Evolutionary conservation across 108 stramenopile genomes (phyloP).

Genomic region (Cyclotella kingstonii): DNA sequence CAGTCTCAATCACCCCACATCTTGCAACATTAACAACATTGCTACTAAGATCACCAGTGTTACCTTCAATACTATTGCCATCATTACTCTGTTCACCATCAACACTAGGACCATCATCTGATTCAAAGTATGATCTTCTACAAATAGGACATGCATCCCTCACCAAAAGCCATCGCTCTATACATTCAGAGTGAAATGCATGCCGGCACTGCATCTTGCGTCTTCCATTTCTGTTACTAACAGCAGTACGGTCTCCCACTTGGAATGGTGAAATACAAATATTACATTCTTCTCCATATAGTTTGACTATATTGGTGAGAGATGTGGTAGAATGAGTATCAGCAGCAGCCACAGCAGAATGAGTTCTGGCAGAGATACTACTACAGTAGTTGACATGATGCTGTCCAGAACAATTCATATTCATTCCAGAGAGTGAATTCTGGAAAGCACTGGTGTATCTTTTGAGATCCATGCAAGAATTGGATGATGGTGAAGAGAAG

Average conservation of each 20-base stretch:
- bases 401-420: neutral
- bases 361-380: neutral
- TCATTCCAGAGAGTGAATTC: neutral
- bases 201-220: slow-evolving; percentile 38
- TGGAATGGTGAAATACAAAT: slow-evolving; percentile 38
- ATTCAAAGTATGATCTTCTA: slow-evolving; percentile 26
- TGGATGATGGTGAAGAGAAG: neutral
- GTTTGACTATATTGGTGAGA: neutral
- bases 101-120: no score
- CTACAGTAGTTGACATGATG: slow-evolving; percentile 6
- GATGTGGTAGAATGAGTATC: neutral
- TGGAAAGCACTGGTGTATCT: slow-evolving; percentile 19
- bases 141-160: slow-evolving; percentile 46
- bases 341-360: neutral
- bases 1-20: no score
- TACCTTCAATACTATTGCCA: neutral
- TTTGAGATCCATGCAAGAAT: slow-evolving; percentile 11
- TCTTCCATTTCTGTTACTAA: neutral
- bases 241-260: slow-evolving; percentile 42
- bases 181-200: slow-evolving; percentile 68
- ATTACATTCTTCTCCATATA: slow-evolving; percentile 35
- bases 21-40: neutral
- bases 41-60: neutral
- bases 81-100: neutral
- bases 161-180: slow-evolving; percentile 59